Evolutionary conservation across 108 stramenopile species (phyloP), one percentile per base, ranked within the genome.

Genomic region (Thalassiosira profunda): DNA sequence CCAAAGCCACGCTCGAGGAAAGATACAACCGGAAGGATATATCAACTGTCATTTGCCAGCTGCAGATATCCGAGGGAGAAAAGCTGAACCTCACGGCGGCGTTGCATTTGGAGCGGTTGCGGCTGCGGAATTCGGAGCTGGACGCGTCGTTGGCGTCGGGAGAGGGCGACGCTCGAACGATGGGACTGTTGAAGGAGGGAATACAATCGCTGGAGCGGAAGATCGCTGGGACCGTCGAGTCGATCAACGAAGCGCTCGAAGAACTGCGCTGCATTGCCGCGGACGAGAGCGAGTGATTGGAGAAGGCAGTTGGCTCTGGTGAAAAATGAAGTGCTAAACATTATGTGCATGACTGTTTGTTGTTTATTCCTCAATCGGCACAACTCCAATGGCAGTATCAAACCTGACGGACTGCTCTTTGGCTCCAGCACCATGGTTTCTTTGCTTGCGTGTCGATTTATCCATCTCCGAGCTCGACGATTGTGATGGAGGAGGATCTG

Each of bases 81-180:
- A 94, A 94, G 53, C 63, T 94, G 45, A 89, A 88, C 28, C 45
- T 85, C 31, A 94, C 93, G 3, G 93, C 93, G 1, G 93, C 93
- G 14, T 58, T 76, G 28, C 93, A 94, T 68, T 63, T 94, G 79
- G 93, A 94, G 79, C 58, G 76, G 33, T 82, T 94, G 9, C 78
- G 93, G 1, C 58, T 84, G 48, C 58, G 46, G 11, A 79, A 87
- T 63, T 33, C 40, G 21, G 38, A 46, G 5, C 38, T 61, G 47
- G 68, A 30, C 2, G 40, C 44, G 18, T n/a, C n/a, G n/a, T n/a
- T n/a, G n/a, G n/a, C n/a, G n/a, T n/a, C n/a, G n/a, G n/a, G n/a
- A n/a, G n/a, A n/a, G n/a, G n/a, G n/a, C n/a, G 76, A 78, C 60
- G 63, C 84, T 38, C 52, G 58, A 23, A 64, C 70, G 1, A 7